Evolutionary conservation across 352 stramenopile genomes (phyloP).

Genomic region (Pythium phragmitis): DNA sequence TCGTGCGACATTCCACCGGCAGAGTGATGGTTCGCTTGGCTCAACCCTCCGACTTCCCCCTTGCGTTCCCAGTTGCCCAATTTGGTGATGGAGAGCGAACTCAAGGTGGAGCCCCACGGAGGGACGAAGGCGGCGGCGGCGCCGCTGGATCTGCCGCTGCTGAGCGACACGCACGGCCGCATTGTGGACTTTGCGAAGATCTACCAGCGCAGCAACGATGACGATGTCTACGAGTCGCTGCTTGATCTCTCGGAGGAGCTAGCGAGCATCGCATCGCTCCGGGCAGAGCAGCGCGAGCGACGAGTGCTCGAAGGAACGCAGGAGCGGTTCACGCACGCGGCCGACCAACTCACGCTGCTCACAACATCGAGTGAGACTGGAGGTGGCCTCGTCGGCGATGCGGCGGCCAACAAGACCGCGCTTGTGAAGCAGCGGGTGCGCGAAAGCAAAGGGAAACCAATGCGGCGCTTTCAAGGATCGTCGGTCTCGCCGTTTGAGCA

Average conservation of each 20-base stretch:
- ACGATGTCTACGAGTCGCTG: slow-evolving; percentile 53
- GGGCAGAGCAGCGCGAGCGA: slow-evolving; percentile 31
- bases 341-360: slow-evolving; percentile 66
- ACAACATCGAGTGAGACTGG: slow-evolving; percentile 52
- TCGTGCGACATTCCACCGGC: not conserved
- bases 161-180: slow-evolving; percentile 22
- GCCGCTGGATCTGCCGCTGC: slow-evolving; percentile 25
- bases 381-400: slow-evolving; percentile 28
- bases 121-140: slow-evolving; percentile 2
- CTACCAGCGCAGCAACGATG: slow-evolving; percentile 61
- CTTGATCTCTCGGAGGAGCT: slow-evolving; percentile 57
- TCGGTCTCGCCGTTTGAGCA: slow-evolving; percentile 60
- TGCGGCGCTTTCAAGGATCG: slow-evolving; percentile 63
- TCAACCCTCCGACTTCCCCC: not conserved
- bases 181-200: slow-evolving; percentile 64
- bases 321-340: slow-evolving; percentile 37
- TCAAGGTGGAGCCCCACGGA: slow-evolving; percentile 9
- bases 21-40: not conserved
- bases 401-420: slow-evolving; percentile 42
- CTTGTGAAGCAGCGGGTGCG: slow-evolving; percentile 35
- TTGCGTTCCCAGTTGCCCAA: not conserved
- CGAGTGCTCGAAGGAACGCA: slow-evolving; percentile 24
- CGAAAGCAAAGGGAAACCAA: slow-evolving; percentile 60
- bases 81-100: slow-evolving; percentile 10
- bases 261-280: slow-evolving; percentile 33